phyloP scores from a whole-genome alignment of 2,329 filamentous ascomycete genomes.

The Seiridium unicorne region DNA sequence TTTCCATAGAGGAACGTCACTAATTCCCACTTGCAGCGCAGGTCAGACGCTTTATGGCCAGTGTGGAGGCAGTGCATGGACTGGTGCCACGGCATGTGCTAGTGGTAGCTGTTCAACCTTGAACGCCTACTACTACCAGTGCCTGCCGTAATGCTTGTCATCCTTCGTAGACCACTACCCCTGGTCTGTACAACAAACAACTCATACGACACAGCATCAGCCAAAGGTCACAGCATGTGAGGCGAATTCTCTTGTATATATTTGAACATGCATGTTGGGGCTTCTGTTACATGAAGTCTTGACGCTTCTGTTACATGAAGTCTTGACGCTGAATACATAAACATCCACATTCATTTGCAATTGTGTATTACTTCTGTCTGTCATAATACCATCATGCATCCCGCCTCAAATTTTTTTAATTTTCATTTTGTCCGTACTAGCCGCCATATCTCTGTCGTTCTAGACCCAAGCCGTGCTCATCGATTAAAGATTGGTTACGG shows the following conservation, averaged over 20 bases:
- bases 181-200: neutral
- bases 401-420: too few relatives aligned
- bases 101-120: neutral
- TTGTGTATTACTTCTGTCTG: neutral
- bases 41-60: constrained; percentile 2
- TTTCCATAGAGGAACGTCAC: neutral
- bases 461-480: neutral
- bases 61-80: neutral
- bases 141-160: neutral
- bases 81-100: neutral
- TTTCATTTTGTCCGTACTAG: neutral
- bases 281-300: neutral
- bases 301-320: neutral
- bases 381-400: too few relatives aligned
- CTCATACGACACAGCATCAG: neutral
- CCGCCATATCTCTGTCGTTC: neutral
- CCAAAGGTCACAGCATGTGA: neutral
- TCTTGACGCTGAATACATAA: neutral
- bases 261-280: neutral
- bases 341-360: neutral
- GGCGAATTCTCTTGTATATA: neutral
- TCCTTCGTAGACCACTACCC: neutral
- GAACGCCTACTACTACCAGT: constrained; percentile 5
- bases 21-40: neutral
- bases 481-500: neutral